These are phyloP conservation scores for Sanghuangporus sanghuang DNA, from an alignment of 1,284 basidiomycete genomes.

Conservation along the genomic window DNA sequence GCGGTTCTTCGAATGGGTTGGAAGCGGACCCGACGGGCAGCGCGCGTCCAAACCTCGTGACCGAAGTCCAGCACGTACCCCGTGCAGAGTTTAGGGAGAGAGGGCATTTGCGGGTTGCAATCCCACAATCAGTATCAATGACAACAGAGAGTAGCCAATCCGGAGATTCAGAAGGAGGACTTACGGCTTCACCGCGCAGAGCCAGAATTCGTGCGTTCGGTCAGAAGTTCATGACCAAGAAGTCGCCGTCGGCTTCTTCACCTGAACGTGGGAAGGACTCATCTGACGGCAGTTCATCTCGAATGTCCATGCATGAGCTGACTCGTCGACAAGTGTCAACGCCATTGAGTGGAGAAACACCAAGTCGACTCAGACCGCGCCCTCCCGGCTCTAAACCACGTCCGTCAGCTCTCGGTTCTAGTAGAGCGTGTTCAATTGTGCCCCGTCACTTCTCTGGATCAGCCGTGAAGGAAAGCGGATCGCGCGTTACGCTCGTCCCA, in stretches of 20 bases:
- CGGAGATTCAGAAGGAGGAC: slow-evolving; percentile 8
- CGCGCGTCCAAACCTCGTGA: not conserved
- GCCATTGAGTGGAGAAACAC: slow-evolving; percentile 3
- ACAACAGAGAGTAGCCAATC: slow-evolving; percentile 7
- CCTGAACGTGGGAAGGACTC: not conserved
- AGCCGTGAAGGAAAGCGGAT: slow-evolving; percentile 8
- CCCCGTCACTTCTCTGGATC: slow-evolving; percentile 15
- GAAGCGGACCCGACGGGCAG: slow-evolving; percentile 6
- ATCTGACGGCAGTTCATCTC: not conserved
- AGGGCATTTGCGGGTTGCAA: slow-evolving; percentile 1
- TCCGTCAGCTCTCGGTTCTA: not conserved
- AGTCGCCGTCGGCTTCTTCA: not conserved
- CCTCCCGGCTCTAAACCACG: not conserved
- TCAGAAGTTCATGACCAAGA: slow-evolving; percentile 6
- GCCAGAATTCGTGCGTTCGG: slow-evolving; percentile 11
- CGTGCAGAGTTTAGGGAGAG: not conserved
- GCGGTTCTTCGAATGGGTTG: slow-evolving; percentile 32
- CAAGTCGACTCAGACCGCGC: slow-evolving; percentile 8
- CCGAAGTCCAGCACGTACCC: not conserved
- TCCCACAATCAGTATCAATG: not conserved
- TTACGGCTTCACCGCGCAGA: slow-evolving; percentile 2
- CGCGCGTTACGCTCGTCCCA: not conserved
- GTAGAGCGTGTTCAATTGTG: not conserved
- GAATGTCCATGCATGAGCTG: not conserved
- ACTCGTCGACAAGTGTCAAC: not conserved